Base-by-base conservation (phyloP, 148 eudicot species). In the Rhododendron kiyosumense region DNA sequence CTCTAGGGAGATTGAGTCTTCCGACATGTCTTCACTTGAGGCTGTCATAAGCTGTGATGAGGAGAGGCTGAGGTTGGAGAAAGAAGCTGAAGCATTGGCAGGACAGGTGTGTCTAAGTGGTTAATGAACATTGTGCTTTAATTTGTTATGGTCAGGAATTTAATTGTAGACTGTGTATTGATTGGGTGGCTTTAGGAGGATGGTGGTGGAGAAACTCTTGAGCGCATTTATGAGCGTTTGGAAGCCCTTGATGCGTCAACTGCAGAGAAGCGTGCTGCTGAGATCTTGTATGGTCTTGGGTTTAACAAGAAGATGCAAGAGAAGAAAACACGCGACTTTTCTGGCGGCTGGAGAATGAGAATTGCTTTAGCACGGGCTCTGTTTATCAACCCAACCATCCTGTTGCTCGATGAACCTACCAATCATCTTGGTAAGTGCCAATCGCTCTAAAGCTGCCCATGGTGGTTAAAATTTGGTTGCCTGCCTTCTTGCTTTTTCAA, bases 261-360 rank as follows among this genome's bases (percentile, higher is more conserved):
- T 84, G 99, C 99, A 69, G 99, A 97, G 86, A 95, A 95, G 86
- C 98, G 99, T 61, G 99, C 99, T 86, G 99, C 98, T 79, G 99
- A 97, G 90, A 97, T 97, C 78, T 87, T 97, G 84, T 91, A 63
- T 88, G 99, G 99, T 91, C 98, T 97, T 88, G 99, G 99, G 45
- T 97, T 97, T 86, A 69, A 84, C 89, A 97, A 94, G 92, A 61
- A 86, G 86, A 97, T 97, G 99, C 99, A 97, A 89, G 94, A 86
- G 63, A 94, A 97, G 90, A 97, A 94, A 90, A 95, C 99, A 5
- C 91, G 94, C 17, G 99, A 97, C 79, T 97, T 97, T 82, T 97
- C 99, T 88, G 99, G 99, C 90, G 99, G 99, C 34, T 97, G 99
- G 99, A 97, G 99, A 86, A 97, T 97, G 99, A 93, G 99, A 85